Evolutionary conservation across 2,329 filamentous ascomycete species (phyloP).

Genomic region (Zasmidium angulare): DNA sequence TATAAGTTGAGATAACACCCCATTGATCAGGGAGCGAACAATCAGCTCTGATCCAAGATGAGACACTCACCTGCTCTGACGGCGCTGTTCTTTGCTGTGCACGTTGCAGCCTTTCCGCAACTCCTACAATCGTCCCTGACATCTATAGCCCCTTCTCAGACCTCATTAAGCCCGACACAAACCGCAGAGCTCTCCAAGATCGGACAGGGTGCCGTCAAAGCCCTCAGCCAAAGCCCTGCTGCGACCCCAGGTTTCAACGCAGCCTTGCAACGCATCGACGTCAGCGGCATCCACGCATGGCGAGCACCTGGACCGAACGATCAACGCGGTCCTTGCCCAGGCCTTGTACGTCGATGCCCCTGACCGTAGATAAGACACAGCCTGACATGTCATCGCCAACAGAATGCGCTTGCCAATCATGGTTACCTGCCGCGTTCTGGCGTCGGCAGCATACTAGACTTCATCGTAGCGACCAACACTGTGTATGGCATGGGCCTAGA

Average conservation of each 20-base stretch:
- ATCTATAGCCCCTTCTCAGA: background rate
- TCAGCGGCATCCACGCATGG: slow-evolving; percentile 7
- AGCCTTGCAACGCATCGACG: slow-evolving; percentile 6
- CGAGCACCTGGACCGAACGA: slow-evolving; percentile 11
- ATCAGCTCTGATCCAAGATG: background rate
- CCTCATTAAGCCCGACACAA: background rate
- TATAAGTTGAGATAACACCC: too few relatives aligned
- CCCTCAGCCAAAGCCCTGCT: background rate
- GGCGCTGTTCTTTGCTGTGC: background rate
- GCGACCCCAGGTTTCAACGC: background rate
- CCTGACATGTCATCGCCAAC: too few relatives aligned
- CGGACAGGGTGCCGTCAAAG: background rate
- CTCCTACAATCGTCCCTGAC: background rate
- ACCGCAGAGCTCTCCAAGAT: background rate
- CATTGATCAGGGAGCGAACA: background rate
- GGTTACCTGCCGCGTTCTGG: slow-evolving; percentile 20
- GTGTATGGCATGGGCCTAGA: slow-evolving; percentile 33
- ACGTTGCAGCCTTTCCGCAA: background rate
- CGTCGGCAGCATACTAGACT: slow-evolving; percentile 19
- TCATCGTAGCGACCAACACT: slow-evolving; percentile 14
- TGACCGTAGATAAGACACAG: too few relatives aligned
- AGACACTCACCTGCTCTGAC: background rate
- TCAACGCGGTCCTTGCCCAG: slow-evolving; percentile 19
- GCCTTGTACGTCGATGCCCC: background rate
- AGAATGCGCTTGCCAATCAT: slow-evolving; percentile 22